Evolutionary conservation across 1,139 yeast genomes (phyloP), one percentile per base, ranked within the genome.

Genomic region (Suhomyces anneliseae): DNA sequence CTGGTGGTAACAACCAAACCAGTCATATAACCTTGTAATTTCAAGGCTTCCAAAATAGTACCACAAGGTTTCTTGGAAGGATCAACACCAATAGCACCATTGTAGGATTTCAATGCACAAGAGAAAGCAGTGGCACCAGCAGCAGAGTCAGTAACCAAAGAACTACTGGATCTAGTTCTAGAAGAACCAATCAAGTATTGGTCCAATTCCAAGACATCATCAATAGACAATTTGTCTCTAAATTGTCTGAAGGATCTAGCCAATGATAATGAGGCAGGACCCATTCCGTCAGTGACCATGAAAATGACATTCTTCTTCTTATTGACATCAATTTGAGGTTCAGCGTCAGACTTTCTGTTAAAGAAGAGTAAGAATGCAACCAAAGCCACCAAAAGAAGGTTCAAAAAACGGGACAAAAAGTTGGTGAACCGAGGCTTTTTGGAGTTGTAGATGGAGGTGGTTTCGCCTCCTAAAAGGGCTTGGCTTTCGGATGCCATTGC

Each of bases 231-330:
- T 8, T 50, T 34, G 47, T 64, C 67, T 35, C 65, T 53, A 44
- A 50, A 49, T 42, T 64, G 68, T 40, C 53, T 54, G 52, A 62
- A 62, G 5, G 64, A 57, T 5, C 68, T 52, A 7, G 68, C 64
- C 46, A 64, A 55, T 12, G 66, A 57, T 27, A 64, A 54, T 8
- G 66, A 61, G 3, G 66, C 66, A 2, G 68, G 66, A 9, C 68
- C 68, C 66, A 62, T 64, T 2, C 68, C 68, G 40, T 64, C 68
- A 19, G 67, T 59, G 45, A 64, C 68, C 66, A 64, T 60, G 54
- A 64, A 62, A 36, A 64, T 62, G 43, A 64, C 56, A 40, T 64
- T 62, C 54, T 57, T 57, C 49, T 54, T 55, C 44, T 45, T 46
- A 36, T 42, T 43, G 39, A 47, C 48, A 36, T 50, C 53, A 27